A percentile compares a stretch with the other conserved stretches of the same genome.
phyloP scores from a whole-genome alignment of 805 yeast genomes.

The Soucietia sequanensis region DNA sequence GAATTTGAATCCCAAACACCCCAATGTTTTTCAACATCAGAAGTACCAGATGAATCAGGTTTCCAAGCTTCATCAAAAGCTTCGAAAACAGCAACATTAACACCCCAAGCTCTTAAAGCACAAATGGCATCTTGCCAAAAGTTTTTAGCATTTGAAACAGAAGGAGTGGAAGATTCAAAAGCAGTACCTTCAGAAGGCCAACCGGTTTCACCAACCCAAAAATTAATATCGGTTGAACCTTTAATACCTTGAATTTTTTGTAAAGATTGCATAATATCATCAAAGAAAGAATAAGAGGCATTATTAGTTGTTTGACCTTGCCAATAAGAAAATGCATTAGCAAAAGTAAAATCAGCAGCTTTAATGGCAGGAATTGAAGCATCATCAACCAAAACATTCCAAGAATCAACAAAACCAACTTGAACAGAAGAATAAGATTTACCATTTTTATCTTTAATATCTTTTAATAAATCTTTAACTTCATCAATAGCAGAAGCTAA shows the following conservation, averaged over 20 bases:
- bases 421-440: constrained; percentile 65
- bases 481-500: constrained; percentile 68
- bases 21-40: constrained; percentile 91
- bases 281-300: constrained; percentile 88
- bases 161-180: constrained; percentile 66
- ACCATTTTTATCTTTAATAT: constrained; percentile 77
- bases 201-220: constrained; percentile 98
- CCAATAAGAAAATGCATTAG: constrained; percentile 98
- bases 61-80: constrained; percentile 97
- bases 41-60: constrained; percentile 83
- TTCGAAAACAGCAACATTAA: constrained; percentile 89
- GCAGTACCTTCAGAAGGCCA: constrained; percentile 89
- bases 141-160: constrained; percentile 66
- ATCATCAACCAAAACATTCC: constrained; percentile 89
- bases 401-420: constrained; percentile 94
- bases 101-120: constrained; percentile 94
- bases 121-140: constrained; percentile 91
- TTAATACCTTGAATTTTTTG: constrained; percentile 82
- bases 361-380: constrained; percentile 65
- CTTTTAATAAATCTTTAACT: constrained; percentile 57
- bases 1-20: constrained; percentile 72
- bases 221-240: constrained; percentile 81
- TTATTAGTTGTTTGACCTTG: constrained; percentile 88
- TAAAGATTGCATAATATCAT: constrained; percentile 96
- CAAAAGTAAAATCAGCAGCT: constrained; percentile 83